These are phyloP conservation scores for Neurospora sp. DNA, from an alignment of 495 filamentous ascomycete species.

Conservation along the genomic window DNA sequence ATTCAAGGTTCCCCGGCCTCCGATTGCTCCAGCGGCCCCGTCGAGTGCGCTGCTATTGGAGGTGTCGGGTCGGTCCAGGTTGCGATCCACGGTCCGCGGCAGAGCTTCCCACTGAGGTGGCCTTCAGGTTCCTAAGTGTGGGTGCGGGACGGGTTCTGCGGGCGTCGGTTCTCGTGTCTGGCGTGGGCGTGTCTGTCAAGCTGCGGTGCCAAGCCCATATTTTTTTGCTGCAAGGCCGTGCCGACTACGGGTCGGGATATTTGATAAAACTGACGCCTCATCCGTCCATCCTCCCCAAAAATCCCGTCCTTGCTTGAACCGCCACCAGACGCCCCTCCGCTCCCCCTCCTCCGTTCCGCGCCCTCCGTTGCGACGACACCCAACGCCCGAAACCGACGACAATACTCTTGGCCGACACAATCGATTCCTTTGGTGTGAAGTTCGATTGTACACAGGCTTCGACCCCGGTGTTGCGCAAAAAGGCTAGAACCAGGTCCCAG, in stretches of 20 bases:
- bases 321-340: background rate
- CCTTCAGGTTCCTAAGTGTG: background rate
- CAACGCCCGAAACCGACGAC: background rate
- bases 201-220: background rate
- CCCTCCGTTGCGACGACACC: background rate
- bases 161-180: conserved; percentile 1
- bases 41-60: background rate
- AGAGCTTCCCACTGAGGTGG: background rate
- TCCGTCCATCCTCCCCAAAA: background rate
- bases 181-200: conserved; percentile 2
- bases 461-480: background rate
- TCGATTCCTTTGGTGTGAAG: background rate
- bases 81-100: background rate
- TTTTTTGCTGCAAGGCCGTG: conserved; percentile 2
- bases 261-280: background rate
- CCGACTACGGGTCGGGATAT: conserved; percentile 14
- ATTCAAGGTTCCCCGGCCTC: background rate
- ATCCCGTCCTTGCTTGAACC: background rate
- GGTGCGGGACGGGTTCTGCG: background rate
- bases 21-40: background rate
- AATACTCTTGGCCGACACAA: background rate
- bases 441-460: background rate
- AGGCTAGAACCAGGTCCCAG: background rate
- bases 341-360: background rate
- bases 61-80: background rate